These are phyloP conservation scores for Syzygium jambos DNA, from an alignment of 345 rosid genomes.

Conservation along the genomic window DNA sequence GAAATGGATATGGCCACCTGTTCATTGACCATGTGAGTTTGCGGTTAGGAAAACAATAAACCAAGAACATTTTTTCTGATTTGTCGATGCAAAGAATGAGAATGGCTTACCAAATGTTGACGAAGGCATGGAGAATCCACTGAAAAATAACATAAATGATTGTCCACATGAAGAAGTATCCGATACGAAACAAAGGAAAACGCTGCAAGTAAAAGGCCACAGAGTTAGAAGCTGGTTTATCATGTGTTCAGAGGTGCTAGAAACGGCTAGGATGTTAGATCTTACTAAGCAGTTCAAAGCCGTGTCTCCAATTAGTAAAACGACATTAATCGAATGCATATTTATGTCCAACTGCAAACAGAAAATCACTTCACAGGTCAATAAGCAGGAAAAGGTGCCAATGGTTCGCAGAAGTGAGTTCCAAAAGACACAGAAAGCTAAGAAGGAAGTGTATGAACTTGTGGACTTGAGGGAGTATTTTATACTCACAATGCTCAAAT, in stretches of 20 bases:
- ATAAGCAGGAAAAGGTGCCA: background rate
- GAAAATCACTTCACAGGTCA: background rate
- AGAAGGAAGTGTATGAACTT: background rate
- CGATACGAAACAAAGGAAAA: slow-evolving; percentile 86
- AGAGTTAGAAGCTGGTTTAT: background rate
- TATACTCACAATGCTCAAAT: slow-evolving; percentile 64
- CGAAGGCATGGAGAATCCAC: slow-evolving; percentile 72
- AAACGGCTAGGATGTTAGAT: background rate
- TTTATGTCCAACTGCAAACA: slow-evolving; percentile 52
- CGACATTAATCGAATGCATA: slow-evolving; percentile 80
- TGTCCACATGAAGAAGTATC: slow-evolving; percentile 87
- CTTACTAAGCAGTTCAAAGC: slow-evolving; percentile 79
- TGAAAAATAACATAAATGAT: slow-evolving; percentile 66
- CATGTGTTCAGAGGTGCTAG: background rate
- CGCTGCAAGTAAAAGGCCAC: slow-evolving; percentile 31
- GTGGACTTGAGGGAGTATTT: background rate
- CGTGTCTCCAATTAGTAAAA: slow-evolving; percentile 75
- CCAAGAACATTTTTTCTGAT: background rate
- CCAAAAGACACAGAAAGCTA: background rate
- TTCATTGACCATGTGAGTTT: slow-evolving; percentile 3
- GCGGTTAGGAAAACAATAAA: background rate
- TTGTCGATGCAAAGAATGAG: background rate
- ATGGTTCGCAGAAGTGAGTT: background rate
- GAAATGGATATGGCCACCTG: slow-evolving; percentile 99
- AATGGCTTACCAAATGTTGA: slow-evolving; percentile 7